Conservation (phyloP, 192 early-diverging fungal genomes). For the Coemansia sp. region DNA sequence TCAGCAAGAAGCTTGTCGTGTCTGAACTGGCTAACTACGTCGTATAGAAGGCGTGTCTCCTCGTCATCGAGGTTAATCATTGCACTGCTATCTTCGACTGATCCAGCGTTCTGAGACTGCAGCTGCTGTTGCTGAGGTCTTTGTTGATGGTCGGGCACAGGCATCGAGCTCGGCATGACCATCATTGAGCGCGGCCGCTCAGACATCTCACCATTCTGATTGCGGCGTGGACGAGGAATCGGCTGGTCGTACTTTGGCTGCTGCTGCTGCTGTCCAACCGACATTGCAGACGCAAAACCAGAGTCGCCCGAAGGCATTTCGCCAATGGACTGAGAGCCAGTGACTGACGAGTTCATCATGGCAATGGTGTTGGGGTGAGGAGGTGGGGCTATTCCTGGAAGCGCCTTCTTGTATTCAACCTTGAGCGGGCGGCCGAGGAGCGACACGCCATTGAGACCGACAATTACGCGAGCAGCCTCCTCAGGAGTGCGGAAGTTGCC, state of each 20-base stretch:
- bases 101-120: conserved; percentile 19
- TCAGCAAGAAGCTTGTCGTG: conserved; percentile 64
- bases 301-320: conserved; percentile 1
- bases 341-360: conserved; percentile 44
- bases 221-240: conserved; percentile 39
- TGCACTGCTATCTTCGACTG: conserved; percentile 13
- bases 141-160: conserved; percentile 26
- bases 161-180: conserved; percentile 42
- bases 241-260: conserved; percentile 39
- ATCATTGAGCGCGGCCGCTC: conserved; percentile 50
- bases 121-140: conserved; percentile 13
- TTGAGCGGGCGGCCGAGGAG: conserved; percentile 70
- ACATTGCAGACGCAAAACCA: conserved; percentile 1
- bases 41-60: conserved; percentile 67
- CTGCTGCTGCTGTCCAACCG: conserved; percentile 20
- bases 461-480: conserved; percentile 68
- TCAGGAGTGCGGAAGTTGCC: conserved; percentile 77
- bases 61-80: conserved; percentile 69
- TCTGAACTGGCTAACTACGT: conserved; percentile 68
- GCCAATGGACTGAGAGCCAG: conserved; percentile 13
- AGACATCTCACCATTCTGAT: conserved; percentile 21
- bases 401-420: conserved; percentile 77
- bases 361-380: conserved; percentile 57
- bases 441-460: conserved; percentile 67
- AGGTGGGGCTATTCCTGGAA: conserved; percentile 59